phyloP scores from a whole-genome alignment of 495 filamentous ascomycete genomes.

The Parathielavia appendiculata region DNA sequence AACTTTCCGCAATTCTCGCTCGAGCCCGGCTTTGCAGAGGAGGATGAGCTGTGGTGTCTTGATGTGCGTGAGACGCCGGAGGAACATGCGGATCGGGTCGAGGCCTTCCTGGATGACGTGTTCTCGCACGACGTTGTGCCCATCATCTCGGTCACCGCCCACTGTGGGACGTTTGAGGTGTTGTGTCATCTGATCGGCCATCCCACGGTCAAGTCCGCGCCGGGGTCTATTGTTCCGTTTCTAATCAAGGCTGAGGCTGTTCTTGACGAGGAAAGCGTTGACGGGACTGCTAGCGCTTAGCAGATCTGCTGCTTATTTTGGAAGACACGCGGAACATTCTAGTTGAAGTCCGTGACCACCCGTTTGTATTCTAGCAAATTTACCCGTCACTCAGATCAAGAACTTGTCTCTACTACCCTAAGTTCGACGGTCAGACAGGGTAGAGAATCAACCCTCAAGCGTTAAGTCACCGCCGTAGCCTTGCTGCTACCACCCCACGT shows the following conservation, averaged over 20 bases:
- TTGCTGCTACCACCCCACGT: too few species aligned
- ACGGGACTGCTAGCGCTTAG: too few species aligned
- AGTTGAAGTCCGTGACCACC: too few species aligned
- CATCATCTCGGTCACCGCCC: conserved; percentile 31
- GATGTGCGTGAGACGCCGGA: conserved; percentile 28
- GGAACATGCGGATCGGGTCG: conserved; percentile 26
- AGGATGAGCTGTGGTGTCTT: conserved; percentile 55
- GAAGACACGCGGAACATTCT: too few species aligned
- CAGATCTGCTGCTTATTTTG: too few species aligned
- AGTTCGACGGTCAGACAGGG: too few species aligned
- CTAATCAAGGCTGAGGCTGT: conserved; percentile 25
- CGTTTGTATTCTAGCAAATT: too few species aligned
- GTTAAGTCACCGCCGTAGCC: too few species aligned
- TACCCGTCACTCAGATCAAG: too few species aligned
- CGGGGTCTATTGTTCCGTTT: conserved; percentile 30
- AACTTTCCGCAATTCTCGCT: conserved; percentile 57
- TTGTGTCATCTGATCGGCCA: conserved; percentile 24
- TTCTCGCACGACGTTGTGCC: conserved; percentile 25
- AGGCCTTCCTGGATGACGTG: conserved; percentile 27
- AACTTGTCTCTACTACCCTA: too few species aligned
- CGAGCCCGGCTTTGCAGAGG: conserved; percentile 58
- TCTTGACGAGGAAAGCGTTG: not conserved
- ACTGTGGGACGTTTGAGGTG: conserved; percentile 31
- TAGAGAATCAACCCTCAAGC: too few species aligned
- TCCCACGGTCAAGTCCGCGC: conserved; percentile 23